phyloP scores from a whole-genome alignment of 148 eudicot genomes.

The Linanthus parryae region DNA sequence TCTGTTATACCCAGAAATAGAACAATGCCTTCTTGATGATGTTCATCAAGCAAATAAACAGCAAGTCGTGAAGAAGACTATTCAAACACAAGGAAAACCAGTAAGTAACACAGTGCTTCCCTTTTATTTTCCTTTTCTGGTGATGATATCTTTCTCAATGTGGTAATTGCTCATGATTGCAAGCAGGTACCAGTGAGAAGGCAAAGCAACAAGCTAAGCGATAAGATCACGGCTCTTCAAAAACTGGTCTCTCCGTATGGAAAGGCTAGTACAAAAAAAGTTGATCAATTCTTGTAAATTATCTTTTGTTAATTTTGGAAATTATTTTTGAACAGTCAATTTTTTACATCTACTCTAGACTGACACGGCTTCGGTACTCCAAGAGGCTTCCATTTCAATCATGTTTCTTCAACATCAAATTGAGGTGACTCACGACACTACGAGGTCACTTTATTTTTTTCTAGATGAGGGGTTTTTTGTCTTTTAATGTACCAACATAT shows the following conservation, averaged over 20 bases:
- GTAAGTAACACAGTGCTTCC: too few relatives aligned
- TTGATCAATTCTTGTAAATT: not conserved
- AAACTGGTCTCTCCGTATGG: constrained; percentile 67
- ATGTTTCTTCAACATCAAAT: constrained; percentile 49
- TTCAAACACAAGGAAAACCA: too few relatives aligned
- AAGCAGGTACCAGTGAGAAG: constrained; percentile 34
- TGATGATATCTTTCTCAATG: too few relatives aligned
- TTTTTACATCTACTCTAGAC: constrained; percentile 41
- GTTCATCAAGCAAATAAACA: too few relatives aligned
- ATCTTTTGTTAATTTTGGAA: not conserved
- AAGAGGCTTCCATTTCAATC: constrained; percentile 53
- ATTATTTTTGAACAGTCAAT: not conserved
- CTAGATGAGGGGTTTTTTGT: too few relatives aligned
- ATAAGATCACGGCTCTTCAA: constrained; percentile 51
- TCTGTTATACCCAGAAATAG: too few relatives aligned
- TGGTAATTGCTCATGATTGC: too few relatives aligned
- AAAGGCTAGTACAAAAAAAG: constrained; percentile 27
- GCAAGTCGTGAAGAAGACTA: too few relatives aligned
- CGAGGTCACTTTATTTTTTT: not conserved
- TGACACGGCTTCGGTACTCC: constrained; percentile 65
- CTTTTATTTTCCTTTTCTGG: too few relatives aligned
- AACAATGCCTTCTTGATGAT: too few relatives aligned
- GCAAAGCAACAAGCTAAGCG: constrained; percentile 56
- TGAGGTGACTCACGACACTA: constrained; percentile 21
- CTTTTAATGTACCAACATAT: too few relatives aligned